These are phyloP conservation scores for Lasiosphaeria hispida DNA, from an alignment of 495 filamentous ascomycete genomes.

Conservation along the genomic window DNA sequence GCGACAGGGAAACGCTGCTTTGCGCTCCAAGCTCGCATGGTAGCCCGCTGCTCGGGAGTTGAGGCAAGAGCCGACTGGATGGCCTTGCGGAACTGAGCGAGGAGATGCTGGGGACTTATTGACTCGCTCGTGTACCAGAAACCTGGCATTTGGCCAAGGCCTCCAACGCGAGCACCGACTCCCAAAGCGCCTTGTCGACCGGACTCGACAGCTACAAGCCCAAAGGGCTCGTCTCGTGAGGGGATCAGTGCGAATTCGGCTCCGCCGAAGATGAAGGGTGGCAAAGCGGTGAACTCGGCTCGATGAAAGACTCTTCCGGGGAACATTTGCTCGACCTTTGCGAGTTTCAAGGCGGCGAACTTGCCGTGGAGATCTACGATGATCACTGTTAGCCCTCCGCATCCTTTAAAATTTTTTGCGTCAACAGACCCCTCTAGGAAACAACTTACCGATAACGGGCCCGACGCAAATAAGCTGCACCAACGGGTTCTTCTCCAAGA, in stretches of 20 bases:
- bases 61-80: conserved; percentile 64
- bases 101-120: conserved; percentile 63
- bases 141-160: conserved; percentile 75
- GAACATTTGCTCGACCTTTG: conserved; percentile 68
- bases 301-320: conserved; percentile 70
- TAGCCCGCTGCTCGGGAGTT: conserved; percentile 54
- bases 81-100: conserved; percentile 70
- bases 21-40: conserved; percentile 71
- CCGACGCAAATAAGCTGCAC: conserved; percentile 71
- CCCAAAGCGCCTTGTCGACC: conserved; percentile 75
- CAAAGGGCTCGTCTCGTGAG: conserved; percentile 77
- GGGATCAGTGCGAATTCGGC: conserved; percentile 79
- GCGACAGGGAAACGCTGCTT: conserved; percentile 73
- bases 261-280: conserved; percentile 73
- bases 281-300: conserved; percentile 72
- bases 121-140: conserved; percentile 73
- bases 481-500: conserved; percentile 63
- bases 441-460: conserved; percentile 52
- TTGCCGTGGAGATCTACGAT: conserved; percentile 65
- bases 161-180: conserved; percentile 66
- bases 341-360: conserved; percentile 72
- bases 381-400: no score
- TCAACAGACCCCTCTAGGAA: no score
- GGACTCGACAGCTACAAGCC: conserved; percentile 78
- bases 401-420: no score